Evolutionary conservation across 2,329 filamentous ascomycete species (phyloP), one percentile per base, ranked within the genome.

Genomic region (Didymella lethalis): DNA sequence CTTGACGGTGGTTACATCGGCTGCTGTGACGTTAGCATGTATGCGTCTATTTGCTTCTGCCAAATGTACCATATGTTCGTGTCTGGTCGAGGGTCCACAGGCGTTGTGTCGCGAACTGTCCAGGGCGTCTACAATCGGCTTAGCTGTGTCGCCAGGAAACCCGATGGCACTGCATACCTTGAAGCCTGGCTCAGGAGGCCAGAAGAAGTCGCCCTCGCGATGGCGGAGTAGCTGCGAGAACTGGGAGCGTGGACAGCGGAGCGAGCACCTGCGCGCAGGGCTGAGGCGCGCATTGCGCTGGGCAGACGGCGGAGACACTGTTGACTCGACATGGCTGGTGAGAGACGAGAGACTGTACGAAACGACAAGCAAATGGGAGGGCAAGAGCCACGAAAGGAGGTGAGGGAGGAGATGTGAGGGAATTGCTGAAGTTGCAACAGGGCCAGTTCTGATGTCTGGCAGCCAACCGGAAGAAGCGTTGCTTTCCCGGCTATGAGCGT

Each of bases 1-100:
- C 82, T 98, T 94, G 78, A 99, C 88, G 64, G 94, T 81, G 68
- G 87, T 89, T 44, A 60, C 48, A 75, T 96, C 92, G 77, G 93
- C 93, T 72, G 61, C 32, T 40, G 41, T 10, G n/a, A n/a, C 10
- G 40, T 60, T 53, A 60, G 57, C 5, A 26, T 3, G 4, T 8
- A 10, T 16, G 23, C 1, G 8, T 20, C 14, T 38, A 3, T 4
- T 40, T n/a, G 40, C 18, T 7, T 10, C 23, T 40, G 1, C 29
- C 10, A 48, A 40, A 59, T 63, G 31, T 31, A 74, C 73, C 75
- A 71, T 78, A 78, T 59, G 58, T 73, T 62, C 76, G 70, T 53
- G 66, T 71, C 62, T 76, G 74, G 44, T 72, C 68, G 63, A 73
- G 54, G 51, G 61, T 60, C 51, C 69, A 67, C n/a, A 67, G 59